Evolutionary conservation across 2,329 filamentous ascomycete species (phyloP).

Genomic region (Beauveria varroae): DNA sequence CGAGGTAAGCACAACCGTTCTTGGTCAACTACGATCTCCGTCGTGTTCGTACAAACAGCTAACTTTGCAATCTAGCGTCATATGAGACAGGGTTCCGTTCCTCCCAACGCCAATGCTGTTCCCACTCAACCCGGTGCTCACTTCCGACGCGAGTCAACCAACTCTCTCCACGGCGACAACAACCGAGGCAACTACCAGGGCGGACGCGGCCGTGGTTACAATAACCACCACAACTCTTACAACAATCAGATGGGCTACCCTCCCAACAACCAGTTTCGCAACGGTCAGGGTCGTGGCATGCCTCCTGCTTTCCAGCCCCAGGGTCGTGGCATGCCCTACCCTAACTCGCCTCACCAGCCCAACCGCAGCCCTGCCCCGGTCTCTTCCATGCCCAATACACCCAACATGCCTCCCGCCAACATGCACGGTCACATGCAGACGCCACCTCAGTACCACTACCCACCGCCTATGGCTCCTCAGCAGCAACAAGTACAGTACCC

Average conservation of each 20-base stretch:
- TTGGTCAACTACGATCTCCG: not conserved
- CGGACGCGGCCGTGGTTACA: constrained; percentile 44
- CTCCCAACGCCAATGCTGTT: constrained; percentile 53
- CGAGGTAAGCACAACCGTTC: constrained; percentile 53
- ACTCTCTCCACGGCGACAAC: constrained; percentile 57
- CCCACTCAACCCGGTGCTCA: constrained; percentile 62
- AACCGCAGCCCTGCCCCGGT: constrained; percentile 58
- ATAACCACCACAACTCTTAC: constrained; percentile 29
- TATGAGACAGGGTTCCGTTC: constrained; percentile 58
- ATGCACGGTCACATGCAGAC: constrained; percentile 49
- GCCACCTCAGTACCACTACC: constrained; percentile 54
- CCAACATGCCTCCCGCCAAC: constrained; percentile 57
- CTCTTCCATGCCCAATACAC: constrained; percentile 59
- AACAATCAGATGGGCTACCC: constrained; percentile 39
- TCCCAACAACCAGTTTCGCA: constrained; percentile 35
- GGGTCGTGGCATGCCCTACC: constrained; percentile 38
- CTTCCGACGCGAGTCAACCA: constrained; percentile 77
- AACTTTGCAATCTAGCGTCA: constrained; percentile 43
- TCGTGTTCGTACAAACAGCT: constrained; percentile 11
- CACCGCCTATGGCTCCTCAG: constrained; percentile 48
- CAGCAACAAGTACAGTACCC: constrained; percentile 55
- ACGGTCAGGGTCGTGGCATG: constrained; percentile 44
- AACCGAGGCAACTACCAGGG: constrained; percentile 48
- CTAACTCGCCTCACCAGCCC: constrained; percentile 56
- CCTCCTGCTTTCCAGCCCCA: constrained; percentile 39